Evolutionary conservation across 768 basidiomycete genomes (phyloP).

Genomic region (Suillus subaureus): DNA sequence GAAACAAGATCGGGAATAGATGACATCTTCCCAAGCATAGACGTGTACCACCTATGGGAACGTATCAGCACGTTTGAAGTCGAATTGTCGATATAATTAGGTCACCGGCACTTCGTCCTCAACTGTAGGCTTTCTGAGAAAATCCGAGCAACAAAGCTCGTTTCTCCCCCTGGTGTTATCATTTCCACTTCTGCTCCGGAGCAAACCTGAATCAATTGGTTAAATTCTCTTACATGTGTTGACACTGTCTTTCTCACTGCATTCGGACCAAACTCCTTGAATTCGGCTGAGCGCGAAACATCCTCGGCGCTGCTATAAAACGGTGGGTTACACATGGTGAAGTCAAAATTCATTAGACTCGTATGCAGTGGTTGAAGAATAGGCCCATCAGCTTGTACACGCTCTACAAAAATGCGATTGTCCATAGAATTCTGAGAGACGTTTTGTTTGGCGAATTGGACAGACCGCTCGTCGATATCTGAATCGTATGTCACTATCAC

Average conservation of each 20-base stretch:
- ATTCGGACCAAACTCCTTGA: conserved; percentile 67
- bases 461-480: conserved; percentile 77
- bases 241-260: conserved; percentile 54
- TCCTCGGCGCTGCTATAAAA: conserved; percentile 85
- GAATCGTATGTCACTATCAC: conserved; percentile 4
- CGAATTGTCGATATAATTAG: not conserved
- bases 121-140: conserved; percentile 67
- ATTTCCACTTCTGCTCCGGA: conserved; percentile 88
- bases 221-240: not conserved
- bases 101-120: conserved; percentile 60
- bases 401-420: conserved; percentile 51
- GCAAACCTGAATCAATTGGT: conserved; percentile 56
- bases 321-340: conserved; percentile 96
- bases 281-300: conserved; percentile 53
- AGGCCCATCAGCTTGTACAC: conserved; percentile 36
- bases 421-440: conserved; percentile 57
- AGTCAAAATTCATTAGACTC: conserved; percentile 49
- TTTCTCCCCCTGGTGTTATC: conserved; percentile 88
- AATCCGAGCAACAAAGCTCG: conserved; percentile 74
- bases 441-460: conserved; percentile 56
- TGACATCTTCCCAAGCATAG: conserved; percentile 86
- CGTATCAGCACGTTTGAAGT: not conserved
- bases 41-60: conserved; percentile 81
- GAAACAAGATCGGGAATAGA: conserved; percentile 67
- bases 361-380: conserved; percentile 43